Base-by-base conservation (phyloP, 441 rosid genomes). In the Lagerstroemia fauriei region DNA sequence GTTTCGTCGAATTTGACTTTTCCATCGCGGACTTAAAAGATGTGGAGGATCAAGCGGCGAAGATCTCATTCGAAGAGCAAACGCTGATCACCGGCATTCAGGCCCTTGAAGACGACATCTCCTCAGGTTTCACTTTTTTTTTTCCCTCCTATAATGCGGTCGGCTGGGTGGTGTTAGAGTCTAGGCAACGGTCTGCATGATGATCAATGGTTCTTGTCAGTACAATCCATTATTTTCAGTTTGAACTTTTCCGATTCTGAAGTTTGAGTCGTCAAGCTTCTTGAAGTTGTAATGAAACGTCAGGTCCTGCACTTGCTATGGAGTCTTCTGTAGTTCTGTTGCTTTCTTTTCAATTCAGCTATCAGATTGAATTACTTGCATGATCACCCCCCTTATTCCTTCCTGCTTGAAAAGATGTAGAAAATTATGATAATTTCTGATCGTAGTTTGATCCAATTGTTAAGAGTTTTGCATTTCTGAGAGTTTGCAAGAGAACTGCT, bases 1-100 rank as follows among this genome's bases (percentile, higher is more conserved):
- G 20, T 80, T 4, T 24, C 34, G 24, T 69, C 25, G 63, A 3
- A 80, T 53, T 56, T 18, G 70, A 41, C 44, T 44, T 32, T 75
- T 50, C 14, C 32, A 9, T 9, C 32, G 41, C 27, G 38, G 34
- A 16, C n/a, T 25, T 63, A 29, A 51, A 29, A 93, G 97, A 95
- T 81, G 95, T 90, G 80, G 97, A 94, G 87, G 97, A 94, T 91
- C 94, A 90, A 53, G 92, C 92, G 3, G 91, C 93, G 25, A 91
- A 91, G 87, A 84, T 86, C 76, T 89, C 95, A n/a, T 91, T 88
- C 34, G 92, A 95, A 78, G 95, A 92, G 89, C 94, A 95, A 75
- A 86, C 82, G 89, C 93, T 83, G 79, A 80, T 90, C 78, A 84
- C 94, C 6, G 90, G 93, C 47, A 88, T 92, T 86, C 91, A 80